Evolutionary conservation across 768 basidiomycete species (phyloP).

Genomic region (Rubroboletus satanas): DNA sequence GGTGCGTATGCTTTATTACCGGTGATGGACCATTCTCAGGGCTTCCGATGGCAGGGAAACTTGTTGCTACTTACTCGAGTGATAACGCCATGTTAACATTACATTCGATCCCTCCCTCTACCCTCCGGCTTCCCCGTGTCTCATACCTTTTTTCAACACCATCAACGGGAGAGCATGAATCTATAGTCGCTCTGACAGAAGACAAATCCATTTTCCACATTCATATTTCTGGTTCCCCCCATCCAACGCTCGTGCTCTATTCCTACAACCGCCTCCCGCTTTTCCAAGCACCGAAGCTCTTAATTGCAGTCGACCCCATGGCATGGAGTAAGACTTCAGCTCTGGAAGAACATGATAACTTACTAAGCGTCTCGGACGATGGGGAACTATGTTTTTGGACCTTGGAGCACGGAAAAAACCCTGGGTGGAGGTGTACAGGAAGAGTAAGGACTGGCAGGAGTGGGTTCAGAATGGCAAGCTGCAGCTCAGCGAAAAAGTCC

Average conservation of each 20-base stretch:
- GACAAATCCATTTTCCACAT: slow-evolving; percentile 59
- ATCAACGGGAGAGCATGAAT: slow-evolving; percentile 46
- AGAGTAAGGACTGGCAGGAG: slow-evolving; percentile 67
- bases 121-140: slow-evolving; percentile 47
- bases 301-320: slow-evolving; percentile 86
- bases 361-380: slow-evolving; percentile 70
- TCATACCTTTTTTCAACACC: slow-evolving; percentile 66
- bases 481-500: slow-evolving; percentile 90
- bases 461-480: slow-evolving; percentile 67
- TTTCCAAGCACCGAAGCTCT: slow-evolving; percentile 42
- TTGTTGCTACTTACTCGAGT: slow-evolving; percentile 57
- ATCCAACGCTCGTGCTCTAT: slow-evolving; percentile 41
- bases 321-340: slow-evolving; percentile 57
- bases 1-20: slow-evolving; percentile 39
- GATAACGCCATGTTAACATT: slow-evolving; percentile 47
- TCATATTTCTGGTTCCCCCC: slow-evolving; percentile 34
- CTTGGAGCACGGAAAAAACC: slow-evolving; percentile 40
- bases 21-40: neutral
- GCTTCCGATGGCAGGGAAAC: slow-evolving; percentile 40
- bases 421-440: slow-evolving; percentile 66
- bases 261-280: slow-evolving; percentile 55
- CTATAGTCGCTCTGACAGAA: slow-evolving; percentile 64
- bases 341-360: slow-evolving; percentile 60
- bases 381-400: slow-evolving; percentile 91
- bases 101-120: slow-evolving; percentile 44